phyloP scores from a whole-genome alignment of 257 asterid genomes.

The Fraxinus cuspidata region DNA sequence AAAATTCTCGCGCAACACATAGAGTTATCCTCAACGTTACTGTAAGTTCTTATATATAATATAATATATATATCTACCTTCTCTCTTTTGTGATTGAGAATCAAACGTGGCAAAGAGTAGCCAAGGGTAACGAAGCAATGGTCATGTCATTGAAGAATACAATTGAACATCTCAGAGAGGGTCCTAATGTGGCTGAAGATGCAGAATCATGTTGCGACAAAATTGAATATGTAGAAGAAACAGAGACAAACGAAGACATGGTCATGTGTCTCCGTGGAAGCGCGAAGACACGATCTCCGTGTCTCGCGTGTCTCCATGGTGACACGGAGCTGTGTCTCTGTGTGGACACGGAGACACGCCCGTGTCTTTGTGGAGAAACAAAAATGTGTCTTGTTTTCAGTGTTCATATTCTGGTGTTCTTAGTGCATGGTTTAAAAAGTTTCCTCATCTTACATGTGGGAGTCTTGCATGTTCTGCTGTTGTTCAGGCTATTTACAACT shows the following conservation, averaged over 20 bases:
- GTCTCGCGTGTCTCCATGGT: too few species aligned
- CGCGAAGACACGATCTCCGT: too few species aligned
- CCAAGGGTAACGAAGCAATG: constrained; percentile 52
- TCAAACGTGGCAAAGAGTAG: constrained; percentile 59
- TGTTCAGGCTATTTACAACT: constrained; percentile 73
- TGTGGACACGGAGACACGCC: too few species aligned
- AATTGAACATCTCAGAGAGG: constrained; percentile 53
- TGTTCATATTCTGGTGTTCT: constrained; percentile 85
- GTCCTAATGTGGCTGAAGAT: constrained; percentile 44
- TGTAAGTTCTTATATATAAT: too few species aligned
- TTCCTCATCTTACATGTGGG: constrained; percentile 97
- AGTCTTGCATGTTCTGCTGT: constrained; percentile 99
- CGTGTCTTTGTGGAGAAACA: too few species aligned
- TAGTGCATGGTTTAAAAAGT: constrained; percentile 98
- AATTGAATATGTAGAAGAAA: background rate
- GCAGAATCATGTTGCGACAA: constrained; percentile 58
- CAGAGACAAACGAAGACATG: too few species aligned
- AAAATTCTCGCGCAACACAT: too few species aligned
- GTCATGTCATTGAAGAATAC: constrained; percentile 48
- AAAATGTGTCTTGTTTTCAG: constrained; percentile 90
- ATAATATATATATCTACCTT: too few species aligned
- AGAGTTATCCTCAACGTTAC: too few species aligned
- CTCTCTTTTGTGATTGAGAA: constrained; percentile 60
- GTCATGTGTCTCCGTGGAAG: too few species aligned
- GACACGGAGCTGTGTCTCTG: too few species aligned